These are phyloP conservation scores for Bruguiera sexangula DNA, from an alignment of 345 rosid species.

Conservation along the genomic window DNA sequence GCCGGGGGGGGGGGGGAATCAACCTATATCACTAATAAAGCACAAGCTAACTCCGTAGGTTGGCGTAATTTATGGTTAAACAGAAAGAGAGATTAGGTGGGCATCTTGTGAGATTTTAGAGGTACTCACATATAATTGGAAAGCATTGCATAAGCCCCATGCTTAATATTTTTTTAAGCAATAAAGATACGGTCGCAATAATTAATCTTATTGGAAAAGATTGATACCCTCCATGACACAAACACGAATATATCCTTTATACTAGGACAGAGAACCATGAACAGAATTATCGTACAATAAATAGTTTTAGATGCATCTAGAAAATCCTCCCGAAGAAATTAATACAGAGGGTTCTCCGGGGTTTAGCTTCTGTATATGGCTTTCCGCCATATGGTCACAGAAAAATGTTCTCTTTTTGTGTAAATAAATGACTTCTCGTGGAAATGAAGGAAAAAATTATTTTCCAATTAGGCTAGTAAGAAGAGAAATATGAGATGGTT, in stretches of 20 bases:
- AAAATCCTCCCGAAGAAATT: slow-evolving; percentile 6
- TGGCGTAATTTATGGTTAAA: slow-evolving; percentile 21
- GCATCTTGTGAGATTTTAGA: slow-evolving; percentile 35
- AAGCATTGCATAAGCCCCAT: slow-evolving; percentile 20
- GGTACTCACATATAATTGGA: slow-evolving; percentile 14
- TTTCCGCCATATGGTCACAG: slow-evolving; percentile 25
- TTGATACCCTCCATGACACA: slow-evolving; percentile 30
- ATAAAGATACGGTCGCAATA: slow-evolving; percentile 20
- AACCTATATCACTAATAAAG: slow-evolving; percentile 33
- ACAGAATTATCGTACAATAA: slow-evolving; percentile 9
- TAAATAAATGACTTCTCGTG: slow-evolving; percentile 14
- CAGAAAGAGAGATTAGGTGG: slow-evolving; percentile 22
- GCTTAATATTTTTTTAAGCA: slow-evolving; percentile 14
- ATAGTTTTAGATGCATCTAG: slow-evolving; percentile 17
- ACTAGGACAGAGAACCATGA: slow-evolving; percentile 26
- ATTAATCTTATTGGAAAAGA: slow-evolving; percentile 22
- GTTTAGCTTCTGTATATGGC: not conserved
- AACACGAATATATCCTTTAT: slow-evolving; percentile 39
- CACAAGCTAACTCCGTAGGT: slow-evolving; percentile 24
- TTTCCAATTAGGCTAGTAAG: not conserved
- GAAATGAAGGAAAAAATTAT: slow-evolving; percentile 10
- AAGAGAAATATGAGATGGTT: not conserved
- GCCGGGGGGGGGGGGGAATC: slow-evolving; percentile 24
- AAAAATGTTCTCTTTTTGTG: not conserved
- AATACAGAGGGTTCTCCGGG: slow-evolving; percentile 19